phyloP scores from a whole-genome alignment of 306 rosid species.

The Trichosanthes cucumerina region DNA sequence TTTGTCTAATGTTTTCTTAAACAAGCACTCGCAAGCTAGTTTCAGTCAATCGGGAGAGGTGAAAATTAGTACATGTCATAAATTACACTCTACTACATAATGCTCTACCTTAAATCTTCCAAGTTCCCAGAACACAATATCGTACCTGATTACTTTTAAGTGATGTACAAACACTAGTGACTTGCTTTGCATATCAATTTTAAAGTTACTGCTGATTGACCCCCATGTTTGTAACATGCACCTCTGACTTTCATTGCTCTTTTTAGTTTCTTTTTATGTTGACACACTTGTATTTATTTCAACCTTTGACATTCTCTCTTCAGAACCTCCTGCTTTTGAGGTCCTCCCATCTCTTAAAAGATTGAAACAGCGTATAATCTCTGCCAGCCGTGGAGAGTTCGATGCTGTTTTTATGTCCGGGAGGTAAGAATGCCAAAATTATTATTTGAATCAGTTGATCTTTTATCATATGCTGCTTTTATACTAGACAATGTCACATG shows the following conservation, averaged over 20 bases:
- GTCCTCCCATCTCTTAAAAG: constrained; percentile 88
- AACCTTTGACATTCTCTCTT: not conserved
- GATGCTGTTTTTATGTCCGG: constrained; percentile 96
- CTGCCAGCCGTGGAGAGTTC: constrained; percentile 79
- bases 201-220: not conserved
- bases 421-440: constrained; percentile 38
- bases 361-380: constrained; percentile 71
- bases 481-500: not conserved
- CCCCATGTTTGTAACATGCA: not conserved
- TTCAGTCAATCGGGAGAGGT: not conserved
- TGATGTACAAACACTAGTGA: not conserved
- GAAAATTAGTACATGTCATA: not conserved
- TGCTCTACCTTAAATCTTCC: not conserved
- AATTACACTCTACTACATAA: not conserved
- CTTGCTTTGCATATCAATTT: not conserved
- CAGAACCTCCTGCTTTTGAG: constrained; percentile 93
- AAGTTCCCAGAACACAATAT: not conserved
- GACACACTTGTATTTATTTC: not conserved
- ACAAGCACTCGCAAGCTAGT: not conserved
- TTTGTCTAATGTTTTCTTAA: not conserved
- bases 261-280: not conserved
- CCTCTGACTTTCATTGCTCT: not conserved
- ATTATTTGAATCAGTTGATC: not conserved
- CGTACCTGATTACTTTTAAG: not conserved
- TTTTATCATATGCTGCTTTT: not conserved